These are phyloP conservation scores for Fraxinus sp. DNA, from an alignment of 305 asterid genomes.

Conservation along the genomic window DNA sequence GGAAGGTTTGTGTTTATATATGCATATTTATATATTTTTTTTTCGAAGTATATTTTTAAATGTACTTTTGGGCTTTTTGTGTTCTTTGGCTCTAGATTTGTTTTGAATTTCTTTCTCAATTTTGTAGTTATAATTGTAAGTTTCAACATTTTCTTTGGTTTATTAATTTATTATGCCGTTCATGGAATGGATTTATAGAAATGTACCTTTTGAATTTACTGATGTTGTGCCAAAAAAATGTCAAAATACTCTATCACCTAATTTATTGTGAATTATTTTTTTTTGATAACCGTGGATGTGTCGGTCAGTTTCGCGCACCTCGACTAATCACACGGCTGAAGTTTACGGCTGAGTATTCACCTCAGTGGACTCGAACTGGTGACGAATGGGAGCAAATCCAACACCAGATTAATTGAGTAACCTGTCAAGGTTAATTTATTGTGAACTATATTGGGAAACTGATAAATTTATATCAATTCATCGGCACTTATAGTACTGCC, in stretches of 20 bases:
- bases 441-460: not conserved
- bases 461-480: not conserved
- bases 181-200: not conserved
- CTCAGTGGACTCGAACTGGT: too few species aligned
- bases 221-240: not conserved
- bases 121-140: conserved; percentile 7
- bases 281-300: too few species aligned
- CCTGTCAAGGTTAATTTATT: not conserved
- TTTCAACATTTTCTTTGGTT: not conserved
- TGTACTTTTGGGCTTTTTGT: not conserved
- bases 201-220: not conserved
- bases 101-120: conserved; percentile 1
- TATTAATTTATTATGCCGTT: not conserved
- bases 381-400: too few species aligned
- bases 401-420: too few species aligned
- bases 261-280: not conserved
- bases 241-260: not conserved
- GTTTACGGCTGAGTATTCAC: too few species aligned
- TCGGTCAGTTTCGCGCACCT: too few species aligned
- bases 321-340: too few species aligned
- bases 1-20: conserved; percentile 56
- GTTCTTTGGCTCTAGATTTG: conserved; percentile 5
- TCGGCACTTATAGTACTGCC: not conserved
- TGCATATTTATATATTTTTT: not conserved
- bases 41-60: not conserved